Conservation (phyloP, 2,329 filamentous ascomycete genomes). For the Epichloe coenophiala region DNA sequence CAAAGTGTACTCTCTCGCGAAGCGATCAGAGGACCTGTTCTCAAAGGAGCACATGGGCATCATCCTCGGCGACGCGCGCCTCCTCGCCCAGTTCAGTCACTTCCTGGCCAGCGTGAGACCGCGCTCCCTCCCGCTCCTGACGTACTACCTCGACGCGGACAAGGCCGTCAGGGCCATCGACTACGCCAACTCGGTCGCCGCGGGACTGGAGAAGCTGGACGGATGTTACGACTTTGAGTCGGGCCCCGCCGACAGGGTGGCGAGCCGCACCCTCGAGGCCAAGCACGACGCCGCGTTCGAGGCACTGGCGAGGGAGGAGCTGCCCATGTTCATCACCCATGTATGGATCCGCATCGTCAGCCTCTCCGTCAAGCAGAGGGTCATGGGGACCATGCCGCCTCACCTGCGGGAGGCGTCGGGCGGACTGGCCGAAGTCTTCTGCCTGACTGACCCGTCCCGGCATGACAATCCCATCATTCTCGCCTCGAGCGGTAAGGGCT, state of each 20-base stretch:
- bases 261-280: conserved; percentile 45
- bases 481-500: conserved; percentile 52
- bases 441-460: conserved; percentile 59
- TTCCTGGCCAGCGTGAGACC: conserved; percentile 49
- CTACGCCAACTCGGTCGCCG: conserved; percentile 56
- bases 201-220: conserved; percentile 42
- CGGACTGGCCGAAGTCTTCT: conserved; percentile 64
- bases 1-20: conserved; percentile 36
- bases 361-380: conserved; percentile 50
- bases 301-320: conserved; percentile 49
- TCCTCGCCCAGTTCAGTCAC: conserved; percentile 51
- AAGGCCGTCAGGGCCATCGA: conserved; percentile 59
- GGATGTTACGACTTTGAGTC: conserved; percentile 39
- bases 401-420: conserved; percentile 57
- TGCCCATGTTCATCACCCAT: conserved; percentile 60
- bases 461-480: conserved; percentile 66
- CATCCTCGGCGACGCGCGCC: conserved; percentile 50
- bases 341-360: conserved; percentile 58
- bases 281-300: conserved; percentile 54
- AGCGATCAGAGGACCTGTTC: conserved; percentile 51
- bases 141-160: conserved; percentile 58
- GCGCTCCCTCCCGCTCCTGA: conserved; percentile 49
- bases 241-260: conserved; percentile 33
- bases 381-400: conserved; percentile 52
- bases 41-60: conserved; percentile 49